phyloP scores from a whole-genome alignment of 2,329 filamentous ascomycete species.

The Fusarium buxicola region DNA sequence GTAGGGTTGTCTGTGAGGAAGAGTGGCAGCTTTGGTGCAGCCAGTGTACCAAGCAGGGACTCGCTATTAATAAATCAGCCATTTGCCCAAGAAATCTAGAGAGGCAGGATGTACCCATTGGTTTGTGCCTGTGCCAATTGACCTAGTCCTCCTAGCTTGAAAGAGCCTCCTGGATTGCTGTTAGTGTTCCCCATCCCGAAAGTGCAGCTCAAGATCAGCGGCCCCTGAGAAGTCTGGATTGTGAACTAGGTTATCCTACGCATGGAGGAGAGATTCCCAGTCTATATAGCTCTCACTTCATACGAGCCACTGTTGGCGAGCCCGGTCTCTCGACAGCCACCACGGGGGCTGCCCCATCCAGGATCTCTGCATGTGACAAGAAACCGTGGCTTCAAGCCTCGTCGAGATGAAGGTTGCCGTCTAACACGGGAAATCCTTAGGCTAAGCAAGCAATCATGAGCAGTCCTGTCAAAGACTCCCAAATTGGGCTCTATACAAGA shows the following conservation, averaged over 20 bases:
- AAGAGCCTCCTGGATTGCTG: conserved; percentile 23
- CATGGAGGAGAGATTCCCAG: conserved; percentile 10
- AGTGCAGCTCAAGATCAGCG: conserved; percentile 1
- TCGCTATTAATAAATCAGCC: conserved; percentile 44
- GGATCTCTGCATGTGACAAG: conserved; percentile 25
- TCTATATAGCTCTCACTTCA: conserved; percentile 33
- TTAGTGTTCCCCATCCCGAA: conserved; percentile 39
- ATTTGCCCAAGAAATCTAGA: not conserved
- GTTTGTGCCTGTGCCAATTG: conserved; percentile 36
- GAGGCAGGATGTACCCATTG: conserved; percentile 34
- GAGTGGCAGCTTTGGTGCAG: conserved; percentile 52
- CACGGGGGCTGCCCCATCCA: conserved; percentile 4
- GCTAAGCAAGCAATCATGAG: conserved; percentile 8
- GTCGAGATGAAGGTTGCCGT: conserved; percentile 15
- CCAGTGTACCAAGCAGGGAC: conserved; percentile 56
- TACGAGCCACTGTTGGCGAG: conserved; percentile 1
- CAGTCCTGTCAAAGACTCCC: conserved; percentile 8
- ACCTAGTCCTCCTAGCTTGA: conserved; percentile 29
- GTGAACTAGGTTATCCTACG: not conserved
- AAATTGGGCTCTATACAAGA: conserved; percentile 9
- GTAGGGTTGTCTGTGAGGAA: conserved; percentile 63
- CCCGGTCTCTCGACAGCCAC: conserved; percentile 18
- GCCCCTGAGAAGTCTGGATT: conserved; percentile 12
- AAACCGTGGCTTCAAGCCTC: conserved; percentile 27
- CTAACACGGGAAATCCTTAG: conserved; percentile 6